Conservation (phyloP, 2,329 filamentous ascomycete genomes). For the Alternaria tenuissima region DNA sequence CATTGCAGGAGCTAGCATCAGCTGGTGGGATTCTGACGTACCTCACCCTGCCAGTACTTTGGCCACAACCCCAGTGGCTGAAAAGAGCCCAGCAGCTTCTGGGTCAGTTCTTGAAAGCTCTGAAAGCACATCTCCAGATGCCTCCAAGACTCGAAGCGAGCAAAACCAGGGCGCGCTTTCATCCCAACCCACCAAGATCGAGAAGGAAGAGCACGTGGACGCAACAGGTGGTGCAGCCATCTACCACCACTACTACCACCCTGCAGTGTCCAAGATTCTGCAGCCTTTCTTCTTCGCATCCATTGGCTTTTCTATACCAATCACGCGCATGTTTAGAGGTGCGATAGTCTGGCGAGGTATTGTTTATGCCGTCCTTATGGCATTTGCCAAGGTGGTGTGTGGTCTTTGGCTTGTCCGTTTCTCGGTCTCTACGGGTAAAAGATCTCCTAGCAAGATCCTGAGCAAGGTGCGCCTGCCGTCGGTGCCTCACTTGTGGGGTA, state of each 20-base stretch:
- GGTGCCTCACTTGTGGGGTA: constrained; percentile 38
- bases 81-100: neutral
- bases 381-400: constrained; percentile 56
- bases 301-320: constrained; percentile 81
- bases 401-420: constrained; percentile 54
- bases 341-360: constrained; percentile 75
- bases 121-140: neutral
- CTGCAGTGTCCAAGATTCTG: constrained; percentile 62
- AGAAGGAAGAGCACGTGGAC: neutral
- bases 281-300: constrained; percentile 78
- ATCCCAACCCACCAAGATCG: neutral
- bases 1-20: constrained; percentile 63
- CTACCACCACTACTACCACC: constrained; percentile 59
- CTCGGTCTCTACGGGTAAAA: constrained; percentile 27
- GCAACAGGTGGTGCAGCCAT: constrained; percentile 39
- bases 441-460: constrained; percentile 10
- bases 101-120: neutral
- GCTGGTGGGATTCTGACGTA: constrained; percentile 65
- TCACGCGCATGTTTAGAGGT: constrained; percentile 72
- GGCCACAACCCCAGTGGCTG: neutral
- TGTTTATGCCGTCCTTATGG: constrained; percentile 76
- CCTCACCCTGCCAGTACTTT: constrained; percentile 27
- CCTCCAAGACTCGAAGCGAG: neutral
- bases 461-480: constrained; percentile 28
- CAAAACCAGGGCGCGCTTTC: neutral